Percentiles rank a stretch among this genome's conserved stretches.
Evolutionary conservation across 1,284 basidiomycete species (phyloP).

Genomic region (Dichomitus squalens): DNA sequence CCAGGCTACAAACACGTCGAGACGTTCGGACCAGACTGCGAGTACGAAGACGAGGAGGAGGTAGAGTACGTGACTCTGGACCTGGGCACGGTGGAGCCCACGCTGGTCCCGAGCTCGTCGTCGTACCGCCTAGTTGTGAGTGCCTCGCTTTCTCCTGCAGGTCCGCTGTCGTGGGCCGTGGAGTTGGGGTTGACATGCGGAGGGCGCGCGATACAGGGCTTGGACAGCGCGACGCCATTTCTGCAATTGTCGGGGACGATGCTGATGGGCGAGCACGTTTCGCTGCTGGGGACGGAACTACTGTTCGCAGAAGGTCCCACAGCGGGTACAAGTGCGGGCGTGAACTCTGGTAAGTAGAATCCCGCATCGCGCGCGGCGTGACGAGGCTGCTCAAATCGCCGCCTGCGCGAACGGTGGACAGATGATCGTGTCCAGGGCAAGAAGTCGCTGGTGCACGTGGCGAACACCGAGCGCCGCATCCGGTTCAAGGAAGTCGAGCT

Average conservation of each 20-base stretch:
- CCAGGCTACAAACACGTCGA: constrained; percentile 67
- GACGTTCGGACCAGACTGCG: constrained; percentile 57
- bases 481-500: constrained; percentile 65
- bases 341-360: constrained; percentile 38
- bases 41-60: constrained; percentile 55
- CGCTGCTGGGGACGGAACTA: constrained; percentile 70
- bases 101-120: constrained; percentile 67
- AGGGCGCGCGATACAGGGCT: constrained; percentile 47
- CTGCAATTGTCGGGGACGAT: constrained; percentile 74
- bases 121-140: constrained; percentile 74
- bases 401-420: too few species aligned
- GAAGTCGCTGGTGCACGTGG: constrained; percentile 52
- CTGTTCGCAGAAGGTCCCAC: constrained; percentile 62
- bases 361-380: neutral
- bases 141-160: constrained; percentile 12
- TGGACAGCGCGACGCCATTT: constrained; percentile 74
- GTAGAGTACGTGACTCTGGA: constrained; percentile 72
- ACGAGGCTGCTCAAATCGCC: too few species aligned
- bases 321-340: neutral
- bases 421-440: too few species aligned
- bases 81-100: constrained; percentile 69
- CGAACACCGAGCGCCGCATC: constrained; percentile 62
- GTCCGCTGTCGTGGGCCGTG: neutral
- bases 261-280: constrained; percentile 66
- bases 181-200: constrained; percentile 1